Evolutionary conservation across 139 green algal species (phyloP), one percentile per base, ranked within the genome.

Genomic region (Chlamydomonas sp.): DNA sequence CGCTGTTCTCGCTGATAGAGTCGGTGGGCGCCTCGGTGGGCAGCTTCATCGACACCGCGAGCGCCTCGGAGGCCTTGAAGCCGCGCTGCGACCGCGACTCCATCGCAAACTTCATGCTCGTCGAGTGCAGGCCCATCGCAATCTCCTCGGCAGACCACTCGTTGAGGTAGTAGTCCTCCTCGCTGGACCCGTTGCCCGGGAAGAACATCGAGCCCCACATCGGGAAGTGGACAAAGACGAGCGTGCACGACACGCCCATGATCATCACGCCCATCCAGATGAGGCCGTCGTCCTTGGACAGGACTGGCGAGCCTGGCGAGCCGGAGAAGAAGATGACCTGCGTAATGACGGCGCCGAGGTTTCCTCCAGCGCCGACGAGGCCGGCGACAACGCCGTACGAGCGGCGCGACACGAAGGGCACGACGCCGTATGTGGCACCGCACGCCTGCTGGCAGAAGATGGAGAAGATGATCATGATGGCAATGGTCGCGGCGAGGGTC

Each of bases 151-250:
- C 73, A 33, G 61, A 79, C 64, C 73, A 89, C 79, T 87, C 83
- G 4, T 37, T 48, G 5, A 88, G 59, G 76, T 96, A 95, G 80
- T 95, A 98, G 43, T 97, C 87, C 78, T 96, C 85, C 79, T 97
- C 93, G 4, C 79, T 89, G 39, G 77, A 63, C 10, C 75, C 77
- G 67, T 81, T 89, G 34, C 83, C 61, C 13, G 49, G 65, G 6
- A 73, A 83, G 58, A 97, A 83, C 83, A 96, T 93, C 73, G 83
- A 83, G 35, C 93, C 93, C 93, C 91, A 97, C 90, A 90, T 90
- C 59, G 92, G 92, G 81, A 96, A 97, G 75, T 92, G 88, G 71
- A 97, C 80, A 30, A 84, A 47, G n/a, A 80, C 33, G 5, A 95
- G 66, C 28, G 89, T 57, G 10, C 78, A 30, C 0, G 91, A 90